Percentiles rank a stretch among this genome's conserved stretches.
Evolutionary conservation across 1,284 basidiomycete genomes (phyloP).

Genomic region (Fomitopsis betulina): DNA sequence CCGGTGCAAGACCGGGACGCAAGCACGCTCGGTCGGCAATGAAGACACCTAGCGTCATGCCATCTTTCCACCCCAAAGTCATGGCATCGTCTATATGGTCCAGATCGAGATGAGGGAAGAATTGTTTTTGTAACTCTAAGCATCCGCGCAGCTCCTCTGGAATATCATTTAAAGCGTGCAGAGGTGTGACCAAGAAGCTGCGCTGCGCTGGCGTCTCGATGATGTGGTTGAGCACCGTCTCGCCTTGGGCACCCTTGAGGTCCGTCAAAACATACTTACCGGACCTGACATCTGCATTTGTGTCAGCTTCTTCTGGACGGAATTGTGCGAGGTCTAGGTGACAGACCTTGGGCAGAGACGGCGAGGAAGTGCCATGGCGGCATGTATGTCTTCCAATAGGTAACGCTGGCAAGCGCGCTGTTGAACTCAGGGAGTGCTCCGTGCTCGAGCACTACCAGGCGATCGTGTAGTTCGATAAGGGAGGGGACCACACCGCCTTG

Average conservation of each 20-base stretch:
- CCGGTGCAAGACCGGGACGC: background rate
- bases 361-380: slow-evolving; percentile 34
- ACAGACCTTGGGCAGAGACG: slow-evolving; percentile 21
- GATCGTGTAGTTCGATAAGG: slow-evolving; percentile 29
- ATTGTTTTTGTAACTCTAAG: slow-evolving; percentile 14
- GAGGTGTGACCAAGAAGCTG: slow-evolving; percentile 28
- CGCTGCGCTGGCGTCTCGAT: background rate
- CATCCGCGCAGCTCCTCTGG: slow-evolving; percentile 19
- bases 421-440: background rate
- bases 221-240: slow-evolving; percentile 17
- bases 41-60: slow-evolving; percentile 31
- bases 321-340: background rate
- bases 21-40: slow-evolving; percentile 16
- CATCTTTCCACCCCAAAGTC: slow-evolving; percentile 25
- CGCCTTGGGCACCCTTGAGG: slow-evolving; percentile 24
- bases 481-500: slow-evolving; percentile 39
- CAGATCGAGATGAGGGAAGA: slow-evolving; percentile 35
- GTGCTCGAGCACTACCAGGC: slow-evolving; percentile 5
- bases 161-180: slow-evolving; percentile 20
- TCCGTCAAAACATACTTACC: slow-evolving; percentile 14
- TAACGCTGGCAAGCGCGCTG: slow-evolving; percentile 15
- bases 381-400: slow-evolving; percentile 40
- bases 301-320: background rate
- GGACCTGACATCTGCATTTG: slow-evolving; percentile 11
- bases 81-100: slow-evolving; percentile 33